Conservation (phyloP, 257 asterid genomes). For the Primulina tabacum region DNA sequence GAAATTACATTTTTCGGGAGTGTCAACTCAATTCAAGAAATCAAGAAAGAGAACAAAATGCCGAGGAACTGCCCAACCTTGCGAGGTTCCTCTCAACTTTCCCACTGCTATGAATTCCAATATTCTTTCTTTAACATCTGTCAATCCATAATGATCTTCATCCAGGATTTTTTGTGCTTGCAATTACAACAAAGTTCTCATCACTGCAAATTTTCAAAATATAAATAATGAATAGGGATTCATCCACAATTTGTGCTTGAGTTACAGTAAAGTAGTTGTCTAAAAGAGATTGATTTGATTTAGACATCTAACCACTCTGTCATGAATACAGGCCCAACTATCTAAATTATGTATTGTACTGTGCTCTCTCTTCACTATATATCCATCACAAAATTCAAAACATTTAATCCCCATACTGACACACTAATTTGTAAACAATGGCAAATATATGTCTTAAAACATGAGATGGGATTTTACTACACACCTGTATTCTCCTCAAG, state of each 20-base stretch:
- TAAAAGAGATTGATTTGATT: neutral
- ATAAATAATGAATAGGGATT: neutral
- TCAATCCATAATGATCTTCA: constrained; percentile 97
- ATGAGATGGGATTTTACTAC: no score
- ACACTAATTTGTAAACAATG: neutral
- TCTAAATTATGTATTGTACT: no score
- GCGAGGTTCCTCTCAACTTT: constrained; percentile 92
- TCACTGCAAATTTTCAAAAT: constrained; percentile 49
- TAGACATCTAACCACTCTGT: neutral
- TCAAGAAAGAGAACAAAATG: constrained; percentile 13
- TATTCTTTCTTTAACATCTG: constrained; percentile 97
- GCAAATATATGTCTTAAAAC: constrained; percentile 12
- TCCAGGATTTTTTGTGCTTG: constrained; percentile 88
- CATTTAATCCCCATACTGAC: neutral
- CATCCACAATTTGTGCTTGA: neutral
- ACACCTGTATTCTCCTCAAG: constrained; percentile 99
- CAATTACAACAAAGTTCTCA: constrained; percentile 83
- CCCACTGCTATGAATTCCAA: constrained; percentile 99
- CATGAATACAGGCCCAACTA: neutral
- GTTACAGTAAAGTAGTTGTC: neutral
- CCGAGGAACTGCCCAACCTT: constrained; percentile 54
- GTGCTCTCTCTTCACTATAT: neutral
- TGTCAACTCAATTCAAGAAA: constrained; percentile 24
- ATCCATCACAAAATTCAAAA: neutral
- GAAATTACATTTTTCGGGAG: constrained; percentile 15